Base-by-base conservation (phyloP, 768 basidiomycete species). In the Saitozyma podzolica region DNA sequence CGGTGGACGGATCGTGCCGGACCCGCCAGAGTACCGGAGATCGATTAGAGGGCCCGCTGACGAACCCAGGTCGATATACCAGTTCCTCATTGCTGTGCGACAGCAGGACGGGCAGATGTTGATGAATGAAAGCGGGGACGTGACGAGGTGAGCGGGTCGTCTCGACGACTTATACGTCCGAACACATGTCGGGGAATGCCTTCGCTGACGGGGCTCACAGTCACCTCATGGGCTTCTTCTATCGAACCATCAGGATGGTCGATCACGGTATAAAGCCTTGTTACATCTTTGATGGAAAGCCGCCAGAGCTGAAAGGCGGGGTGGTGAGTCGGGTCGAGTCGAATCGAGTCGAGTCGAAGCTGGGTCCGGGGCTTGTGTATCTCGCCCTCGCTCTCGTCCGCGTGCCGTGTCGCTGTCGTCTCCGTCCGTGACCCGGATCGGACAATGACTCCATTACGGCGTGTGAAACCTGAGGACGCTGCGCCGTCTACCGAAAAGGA, bases 141-240 rank as follows among this genome's bases (percentile, higher is more conserved):
- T 92, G 4, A 99, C 96, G 2, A 94, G 84, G 85, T 85, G 59
- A 56, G 79, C 64, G 17, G 8, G 16, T 10, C 16, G n/a, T 42
- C 29, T n/a, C 41, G 17, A 29, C n/a, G 42, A 43, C 13, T 8
- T 2, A 10, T 29, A 51, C 7, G 9, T 54, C 20, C 55, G 39
- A 43, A 57, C 19, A 52, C 45, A n/a, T n/a, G 42, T 77, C 29
- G 29, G 29, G 2, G 29, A 5, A 29, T 5, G 2, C 2, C 29
- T 2, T 29, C 29, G 29, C 29, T 29, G 29, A 29, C 29, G 29
- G 29, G 50, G 41, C 39, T 17, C n/a, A 40, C 59, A 86, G 92
- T 81, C 95, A 99, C 81, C 83, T 99, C 10, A 97, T 98, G 93
- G 96, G 96, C 0, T 89, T 98, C 80, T 99, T 99, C 82, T 97